Conservation (phyloP, 345 rosid species). For the Fremontodendron californicum region DNA sequence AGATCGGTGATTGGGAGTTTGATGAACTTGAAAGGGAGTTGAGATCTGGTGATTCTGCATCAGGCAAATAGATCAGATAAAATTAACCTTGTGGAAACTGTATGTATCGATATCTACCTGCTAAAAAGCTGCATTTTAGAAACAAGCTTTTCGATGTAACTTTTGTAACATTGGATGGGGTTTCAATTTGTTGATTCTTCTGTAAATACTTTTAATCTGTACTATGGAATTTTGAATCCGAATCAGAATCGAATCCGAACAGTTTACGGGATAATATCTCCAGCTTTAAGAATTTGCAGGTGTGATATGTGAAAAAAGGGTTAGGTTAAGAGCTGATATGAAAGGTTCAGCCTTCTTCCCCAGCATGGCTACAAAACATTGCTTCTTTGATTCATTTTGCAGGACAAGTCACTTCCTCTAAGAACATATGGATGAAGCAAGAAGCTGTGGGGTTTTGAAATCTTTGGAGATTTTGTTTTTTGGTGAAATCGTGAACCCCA, state of each 20-base stretch:
- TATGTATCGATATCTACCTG: slow-evolving; percentile 3
- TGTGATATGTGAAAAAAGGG: neutral
- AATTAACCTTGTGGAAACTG: neutral
- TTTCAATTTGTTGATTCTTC: slow-evolving; percentile 39
- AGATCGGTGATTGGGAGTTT: slow-evolving; percentile 95
- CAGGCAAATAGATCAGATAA: slow-evolving; percentile 21
- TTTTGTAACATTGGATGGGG: slow-evolving; percentile 18
- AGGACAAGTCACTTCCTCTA: neutral
- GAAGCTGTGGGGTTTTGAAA: slow-evolving; percentile 17
- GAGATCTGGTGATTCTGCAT: slow-evolving; percentile 40
- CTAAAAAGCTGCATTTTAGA: slow-evolving; percentile 27
- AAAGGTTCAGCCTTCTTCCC: neutral
- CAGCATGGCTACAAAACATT: neutral
- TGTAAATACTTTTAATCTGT: slow-evolving; percentile 46
- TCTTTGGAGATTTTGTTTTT: slow-evolving; percentile 6
- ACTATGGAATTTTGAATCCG: slow-evolving; percentile 12
- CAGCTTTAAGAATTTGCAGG: neutral
- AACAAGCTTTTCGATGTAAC: slow-evolving; percentile 28
- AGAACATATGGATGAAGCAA: slow-evolving; percentile 17
- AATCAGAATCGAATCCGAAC: neutral
- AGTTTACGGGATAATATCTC: neutral
- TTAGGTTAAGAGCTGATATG: neutral
- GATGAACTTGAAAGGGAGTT: slow-evolving; percentile 93
- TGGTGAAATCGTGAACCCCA: slow-evolving; percentile 7
- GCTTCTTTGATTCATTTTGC: neutral